Evolutionary conservation across 176 grass and related monocot genomes (phyloP).

Genomic region (Avena eriantha): DNA sequence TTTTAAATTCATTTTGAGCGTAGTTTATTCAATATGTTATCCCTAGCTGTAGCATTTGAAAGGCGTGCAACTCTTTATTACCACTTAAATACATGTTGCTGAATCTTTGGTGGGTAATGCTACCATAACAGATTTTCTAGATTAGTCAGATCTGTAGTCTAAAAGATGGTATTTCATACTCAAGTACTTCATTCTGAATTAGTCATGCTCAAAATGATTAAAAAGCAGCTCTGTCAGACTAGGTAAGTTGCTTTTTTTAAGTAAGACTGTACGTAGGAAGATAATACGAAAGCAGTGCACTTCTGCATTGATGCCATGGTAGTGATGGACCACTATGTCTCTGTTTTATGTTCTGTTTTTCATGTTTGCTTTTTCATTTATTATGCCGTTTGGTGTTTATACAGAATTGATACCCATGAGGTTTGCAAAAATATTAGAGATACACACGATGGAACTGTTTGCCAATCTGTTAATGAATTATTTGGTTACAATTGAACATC

Average conservation of each 20-base stretch:
- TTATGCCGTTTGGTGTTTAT: not conserved
- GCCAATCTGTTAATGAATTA: not conserved
- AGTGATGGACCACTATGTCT: not conserved
- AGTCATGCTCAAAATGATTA: not conserved
- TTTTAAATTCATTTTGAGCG: not conserved
- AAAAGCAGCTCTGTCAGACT: not conserved
- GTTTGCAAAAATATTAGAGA: not conserved
- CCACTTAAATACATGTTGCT: not conserved
- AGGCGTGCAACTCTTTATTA: not conserved
- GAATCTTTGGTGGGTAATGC: not conserved
- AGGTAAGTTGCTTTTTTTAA: not conserved
- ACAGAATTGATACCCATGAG: not conserved
- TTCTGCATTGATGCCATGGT: not conserved
- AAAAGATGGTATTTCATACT: not conserved
- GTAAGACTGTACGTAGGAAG: not conserved
- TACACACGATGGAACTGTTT: conserved; percentile 11
- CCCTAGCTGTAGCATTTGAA: not conserved
- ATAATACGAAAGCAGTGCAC: not conserved
- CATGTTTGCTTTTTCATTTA: not conserved
- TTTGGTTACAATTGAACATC: not conserved
- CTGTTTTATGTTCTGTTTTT: not conserved
- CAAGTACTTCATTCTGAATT: not conserved
- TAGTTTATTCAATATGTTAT: too few species aligned
- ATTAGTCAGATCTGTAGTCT: not conserved
- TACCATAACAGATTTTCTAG: not conserved